Evolutionary conservation across 352 stramenopile species (phyloP).

Genomic region (Phytophthora ramorum): DNA sequence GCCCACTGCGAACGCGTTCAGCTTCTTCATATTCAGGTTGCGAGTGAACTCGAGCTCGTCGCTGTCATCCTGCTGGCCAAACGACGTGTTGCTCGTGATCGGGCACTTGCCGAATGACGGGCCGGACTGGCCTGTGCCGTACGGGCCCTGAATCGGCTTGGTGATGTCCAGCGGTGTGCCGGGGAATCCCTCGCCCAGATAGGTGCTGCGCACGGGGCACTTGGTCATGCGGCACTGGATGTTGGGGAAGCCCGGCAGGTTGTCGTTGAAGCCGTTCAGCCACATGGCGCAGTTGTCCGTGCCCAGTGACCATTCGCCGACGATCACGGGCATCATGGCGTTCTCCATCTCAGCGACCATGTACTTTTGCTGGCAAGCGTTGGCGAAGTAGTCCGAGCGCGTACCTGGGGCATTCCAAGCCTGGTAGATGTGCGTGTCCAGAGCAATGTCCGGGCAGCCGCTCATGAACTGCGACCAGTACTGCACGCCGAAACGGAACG

Average conservation of each 20-base stretch:
- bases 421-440: constrained; percentile 98
- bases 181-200: constrained; percentile 90
- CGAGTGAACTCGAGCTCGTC: constrained; percentile 82
- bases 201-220: constrained; percentile 86
- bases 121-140: constrained; percentile 82
- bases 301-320: constrained; percentile 94
- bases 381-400: constrained; percentile 86
- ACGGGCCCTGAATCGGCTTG: constrained; percentile 88
- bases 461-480: constrained; percentile 81
- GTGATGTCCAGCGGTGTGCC: constrained; percentile 88
- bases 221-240: constrained; percentile 89
- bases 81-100: constrained; percentile 83
- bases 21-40: constrained; percentile 92
- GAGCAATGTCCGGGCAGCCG: constrained; percentile 91
- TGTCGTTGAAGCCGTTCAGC: constrained; percentile 89
- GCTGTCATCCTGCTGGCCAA: constrained; percentile 81
- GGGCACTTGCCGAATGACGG: constrained; percentile 91
- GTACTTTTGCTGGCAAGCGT: constrained; percentile 92
- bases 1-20: constrained; percentile 90
- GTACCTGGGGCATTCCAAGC: constrained; percentile 77
- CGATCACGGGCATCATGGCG: constrained; percentile 93
- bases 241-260: constrained; percentile 92
- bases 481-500: constrained; percentile 90
- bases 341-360: constrained; percentile 92
- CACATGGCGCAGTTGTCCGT: constrained; percentile 89